These are phyloP conservation scores for Sclerotinia subarctica DNA, from an alignment of 2,329 filamentous ascomycete genomes.

Conservation along the genomic window DNA sequence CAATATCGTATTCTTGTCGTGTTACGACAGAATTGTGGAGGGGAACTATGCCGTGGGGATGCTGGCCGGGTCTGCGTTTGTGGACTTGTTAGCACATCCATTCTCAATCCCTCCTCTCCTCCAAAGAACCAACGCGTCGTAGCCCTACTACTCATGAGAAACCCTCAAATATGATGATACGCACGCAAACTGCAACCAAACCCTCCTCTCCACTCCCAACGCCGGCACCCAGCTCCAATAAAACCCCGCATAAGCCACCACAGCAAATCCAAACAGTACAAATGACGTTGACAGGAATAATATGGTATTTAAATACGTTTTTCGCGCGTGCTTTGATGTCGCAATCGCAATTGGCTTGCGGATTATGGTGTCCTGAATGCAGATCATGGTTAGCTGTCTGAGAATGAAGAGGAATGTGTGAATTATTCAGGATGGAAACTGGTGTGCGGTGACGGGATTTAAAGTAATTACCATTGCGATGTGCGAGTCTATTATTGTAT, in stretches of 20 bases:
- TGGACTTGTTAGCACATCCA: neutral
- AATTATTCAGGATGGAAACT: neutral
- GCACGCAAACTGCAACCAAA: slow-evolving; percentile 65
- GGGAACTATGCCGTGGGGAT: slow-evolving; percentile 37
- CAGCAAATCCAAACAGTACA: slow-evolving; percentile 55
- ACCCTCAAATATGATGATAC: slow-evolving; percentile 18
- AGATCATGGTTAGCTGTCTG: neutral
- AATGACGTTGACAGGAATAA: slow-evolving; percentile 45
- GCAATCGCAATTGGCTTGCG: slow-evolving; percentile 52
- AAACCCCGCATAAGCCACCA: slow-evolving; percentile 62
- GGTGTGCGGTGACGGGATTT: neutral
- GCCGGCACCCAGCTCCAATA: slow-evolving; percentile 67
- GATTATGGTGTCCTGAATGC: slow-evolving; percentile 48
- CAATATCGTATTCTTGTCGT: slow-evolving; percentile 81
- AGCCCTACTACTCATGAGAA: neutral
- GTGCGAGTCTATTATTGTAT: neutral
- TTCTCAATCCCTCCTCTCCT: neutral
- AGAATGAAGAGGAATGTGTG: neutral
- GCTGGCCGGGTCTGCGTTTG: slow-evolving; percentile 40
- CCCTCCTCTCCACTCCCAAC: slow-evolving; percentile 57
- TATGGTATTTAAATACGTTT: slow-evolving; percentile 58
- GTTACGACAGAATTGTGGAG: slow-evolving; percentile 54
- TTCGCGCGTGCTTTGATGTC: slow-evolving; percentile 59
- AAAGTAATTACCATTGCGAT: neutral
- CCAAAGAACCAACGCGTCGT: no score